Base-by-base conservation (phyloP, 2,329 filamentous ascomycete genomes). In the Tricladium varicosporioides region DNA sequence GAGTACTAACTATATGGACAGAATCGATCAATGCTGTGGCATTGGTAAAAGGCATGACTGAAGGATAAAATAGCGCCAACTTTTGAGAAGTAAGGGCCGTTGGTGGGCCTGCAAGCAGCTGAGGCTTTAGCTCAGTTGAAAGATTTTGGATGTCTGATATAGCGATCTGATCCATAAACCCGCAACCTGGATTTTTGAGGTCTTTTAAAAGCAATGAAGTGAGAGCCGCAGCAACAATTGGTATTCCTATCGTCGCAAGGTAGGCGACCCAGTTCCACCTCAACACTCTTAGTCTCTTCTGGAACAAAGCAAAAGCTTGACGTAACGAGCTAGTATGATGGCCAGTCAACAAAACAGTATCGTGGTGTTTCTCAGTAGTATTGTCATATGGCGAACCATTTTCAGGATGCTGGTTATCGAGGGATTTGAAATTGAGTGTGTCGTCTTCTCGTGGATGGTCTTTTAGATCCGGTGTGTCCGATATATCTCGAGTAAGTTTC, bases 181-280 rank as follows among this genome's bases (percentile, higher is more conserved):
- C 74, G 65, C 85, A 88, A 3, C 73, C 65, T 48, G 77, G 74
- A 1, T 77, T 76, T 3, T 71, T 62, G 63, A 84, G 84, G 51
- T 75, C 73, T 42, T 79, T 78, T 7, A 96, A 75, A 65, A 92
- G 91, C 2, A 94, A 77, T 5, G 87, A 88, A 0, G 91, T 88
- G 18, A 96, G 74, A 1, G 86, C 90, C 11, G 90, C 87, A 0
- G 89, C 88, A 51, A 90, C 76, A 53, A 96, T 81, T 0, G 91
- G 91, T 14, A 96, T 84, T 0, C 90, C 61, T 43, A 95, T 78
- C 1, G 90, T 90, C 2, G 85, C 83, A 9, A 87, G 66, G 56
- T 91, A 91, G 0, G 90, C 87, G 49, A 92, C 76, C 72, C 84
- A 88, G 67, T 92, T 94, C 44, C 86, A 80, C 64, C 87, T 86